These are phyloP conservation scores for Mortierella sp. DNA, from an alignment of 371 early-diverging fungal genomes.

Conservation along the genomic window DNA sequence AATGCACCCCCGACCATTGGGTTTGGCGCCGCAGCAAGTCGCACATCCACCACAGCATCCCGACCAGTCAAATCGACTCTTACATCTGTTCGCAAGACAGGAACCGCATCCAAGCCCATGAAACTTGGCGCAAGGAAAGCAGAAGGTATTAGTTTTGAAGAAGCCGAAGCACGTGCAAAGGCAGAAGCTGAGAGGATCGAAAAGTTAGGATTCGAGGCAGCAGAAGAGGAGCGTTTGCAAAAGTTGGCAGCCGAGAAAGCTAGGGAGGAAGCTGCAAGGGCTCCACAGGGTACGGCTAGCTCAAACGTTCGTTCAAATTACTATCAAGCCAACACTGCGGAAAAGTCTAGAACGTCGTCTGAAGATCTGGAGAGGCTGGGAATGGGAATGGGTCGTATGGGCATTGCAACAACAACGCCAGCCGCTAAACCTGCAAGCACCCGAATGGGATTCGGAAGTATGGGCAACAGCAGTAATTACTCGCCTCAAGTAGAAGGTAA, in stretches of 20 bases:
- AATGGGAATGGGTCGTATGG: slow-evolving; percentile 84
- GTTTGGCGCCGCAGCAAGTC: slow-evolving; percentile 28
- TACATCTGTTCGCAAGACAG: slow-evolving; percentile 57
- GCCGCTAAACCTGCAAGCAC: slow-evolving; percentile 11
- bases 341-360: slow-evolving; percentile 40
- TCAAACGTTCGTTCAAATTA: slow-evolving; percentile 27
- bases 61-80: slow-evolving; percentile 53
- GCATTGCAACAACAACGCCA: slow-evolving; percentile 67
- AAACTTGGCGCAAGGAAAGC: slow-evolving; percentile 86
- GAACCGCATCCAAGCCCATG: slow-evolving; percentile 68
- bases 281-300: background rate
- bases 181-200: slow-evolving; percentile 81
- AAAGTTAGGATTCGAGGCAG: slow-evolving; percentile 77
- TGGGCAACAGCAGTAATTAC: slow-evolving; percentile 26
- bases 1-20: slow-evolving; percentile 32
- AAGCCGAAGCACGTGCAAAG: slow-evolving; percentile 88
- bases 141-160: slow-evolving; percentile 89
- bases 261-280: background rate
- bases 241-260: slow-evolving; percentile 7
- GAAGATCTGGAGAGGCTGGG: slow-evolving; percentile 81
- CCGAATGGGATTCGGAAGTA: slow-evolving; percentile 41
- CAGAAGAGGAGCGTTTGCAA: slow-evolving; percentile 63
- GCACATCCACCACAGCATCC: slow-evolving; percentile 30
- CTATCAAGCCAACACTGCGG: slow-evolving; percentile 37
- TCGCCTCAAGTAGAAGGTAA: slow-evolving; percentile 54